Conservation (phyloP, 805 yeast genomes). For the Yamadazyma insecticola region DNA sequence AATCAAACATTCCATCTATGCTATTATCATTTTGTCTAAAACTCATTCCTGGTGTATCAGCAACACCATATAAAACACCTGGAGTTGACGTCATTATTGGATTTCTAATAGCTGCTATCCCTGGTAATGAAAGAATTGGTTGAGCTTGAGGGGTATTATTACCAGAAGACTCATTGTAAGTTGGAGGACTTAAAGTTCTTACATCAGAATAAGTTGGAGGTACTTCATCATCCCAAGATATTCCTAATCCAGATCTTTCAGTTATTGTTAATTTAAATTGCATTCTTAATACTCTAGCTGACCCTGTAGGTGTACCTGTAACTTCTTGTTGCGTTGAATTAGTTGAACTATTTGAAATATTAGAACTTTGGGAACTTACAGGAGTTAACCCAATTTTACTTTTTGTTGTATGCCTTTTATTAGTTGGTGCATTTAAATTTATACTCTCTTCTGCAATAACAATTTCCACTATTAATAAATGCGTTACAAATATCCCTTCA, state of each 20-base stretch:
- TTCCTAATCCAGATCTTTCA: constrained; percentile 92
- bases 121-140: constrained; percentile 12
- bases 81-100: too few relatives aligned
- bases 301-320: constrained; percentile 83
- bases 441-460: constrained; percentile 90
- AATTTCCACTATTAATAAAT: constrained; percentile 75
- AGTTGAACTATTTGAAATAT: constrained; percentile 4
- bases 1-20: constrained; percentile 21
- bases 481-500: constrained; percentile 72
- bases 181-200: constrained; percentile 80
- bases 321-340: constrained; percentile 2
- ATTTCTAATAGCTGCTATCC: constrained; percentile 16
- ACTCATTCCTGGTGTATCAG: constrained; percentile 33
- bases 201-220: constrained; percentile 95
- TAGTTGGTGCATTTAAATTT: too few relatives aligned
- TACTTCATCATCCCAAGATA: constrained; percentile 98
- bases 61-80: constrained; percentile 40
- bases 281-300: constrained; percentile 92
- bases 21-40: not conserved
- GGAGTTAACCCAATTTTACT: constrained; percentile 20
- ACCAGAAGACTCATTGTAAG: constrained; percentile 40
- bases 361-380: constrained; percentile 17
- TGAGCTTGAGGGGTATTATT: constrained; percentile 18
- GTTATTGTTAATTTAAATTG: constrained; percentile 81
- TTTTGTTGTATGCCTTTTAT: constrained; percentile 6